Base-by-base conservation (phyloP, 1,139 yeast species). In the Sugiyamaella xylanicola region DNA sequence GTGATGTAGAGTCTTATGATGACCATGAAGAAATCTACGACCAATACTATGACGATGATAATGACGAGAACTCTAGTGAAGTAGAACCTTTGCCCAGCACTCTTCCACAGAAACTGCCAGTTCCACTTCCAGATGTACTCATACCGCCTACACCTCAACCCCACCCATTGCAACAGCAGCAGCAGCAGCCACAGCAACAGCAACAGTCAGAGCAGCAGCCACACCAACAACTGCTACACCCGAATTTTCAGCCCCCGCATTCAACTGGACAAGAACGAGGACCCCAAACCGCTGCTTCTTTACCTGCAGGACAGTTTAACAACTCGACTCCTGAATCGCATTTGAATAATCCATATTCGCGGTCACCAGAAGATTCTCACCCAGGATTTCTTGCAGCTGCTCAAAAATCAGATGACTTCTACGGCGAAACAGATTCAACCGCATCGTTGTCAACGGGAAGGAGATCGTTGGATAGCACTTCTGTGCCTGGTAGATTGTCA, bases 361-460 rank as follows among this genome's bases (percentile, higher is more conserved):
- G 27, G n/a, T 42, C 16, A 13, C 46, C 46, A 27, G 48, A 44
- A 27, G 48, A 44, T 11, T 11, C 20, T n/a, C 48, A 44, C 32
- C 35, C 9, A 17, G 22, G 39, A 16, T 13, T 27, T 17, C 25
- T 42, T 25, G 13, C 9, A 7, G 15, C 25, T 27, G 48, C 13
- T 39, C 45, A 46, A 2, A 41, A 32, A 40, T 53, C 56, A 2
- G 61, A 57, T 19, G 63, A 60, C 36, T 56, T 56, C 21, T 60
- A 60, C 37, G 59, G 59, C 11, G 62, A 59, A 32, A 54, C 58
- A 3, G 69, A 64, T 47, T 66, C 70, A 1, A 57, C 67, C 16
- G 68, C 68, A 2, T 65, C 70, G 11, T 55, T 67, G 15, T 67
- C 70, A 4, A 65, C 70, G 3, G 70, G 69, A 1, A 39, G 60